Evolutionary conservation across 352 stramenopile species (phyloP).

Genomic region (Pilasporangium apinafurcum): DNA sequence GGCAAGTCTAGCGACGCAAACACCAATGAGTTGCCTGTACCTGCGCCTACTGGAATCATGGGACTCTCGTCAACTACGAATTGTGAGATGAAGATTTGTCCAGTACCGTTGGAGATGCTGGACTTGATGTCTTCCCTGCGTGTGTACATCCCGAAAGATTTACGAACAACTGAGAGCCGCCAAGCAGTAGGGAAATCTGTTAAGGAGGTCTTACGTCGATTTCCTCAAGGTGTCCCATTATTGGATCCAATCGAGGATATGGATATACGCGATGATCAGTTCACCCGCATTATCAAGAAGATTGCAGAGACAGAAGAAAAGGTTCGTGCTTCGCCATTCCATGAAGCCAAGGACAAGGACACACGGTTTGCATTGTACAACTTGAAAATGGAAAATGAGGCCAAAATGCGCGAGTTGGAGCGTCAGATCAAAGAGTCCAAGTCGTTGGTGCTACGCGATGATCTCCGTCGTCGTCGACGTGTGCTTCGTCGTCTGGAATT

Average conservation of each 20-base stretch:
- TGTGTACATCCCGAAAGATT: slow-evolving; percentile 83
- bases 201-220: slow-evolving; percentile 68
- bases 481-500: slow-evolving; percentile 96
- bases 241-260: slow-evolving; percentile 94
- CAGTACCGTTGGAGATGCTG: slow-evolving; percentile 71
- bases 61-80: slow-evolving; percentile 36
- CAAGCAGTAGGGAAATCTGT: slow-evolving; percentile 75
- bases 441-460: slow-evolving; percentile 94
- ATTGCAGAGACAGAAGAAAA: slow-evolving; percentile 68
- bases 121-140: slow-evolving; percentile 73
- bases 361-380: slow-evolving; percentile 86
- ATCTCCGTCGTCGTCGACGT: slow-evolving; percentile 93
- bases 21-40: slow-evolving; percentile 31
- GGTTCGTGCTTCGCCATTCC: slow-evolving; percentile 58
- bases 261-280: slow-evolving; percentile 89
- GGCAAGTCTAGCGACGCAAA: slow-evolving; percentile 17
- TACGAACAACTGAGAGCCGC: slow-evolving; percentile 65
- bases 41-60: slow-evolving; percentile 52
- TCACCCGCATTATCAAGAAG: slow-evolving; percentile 87
- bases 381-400: slow-evolving; percentile 88
- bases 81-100: slow-evolving; percentile 83
- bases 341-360: slow-evolving; percentile 69
- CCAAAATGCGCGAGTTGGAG: slow-evolving; percentile 90
- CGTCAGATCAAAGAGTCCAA: slow-evolving; percentile 94
- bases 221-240: slow-evolving; percentile 83